These are phyloP conservation scores for Boletellus sp. DNA, from an alignment of 768 basidiomycete genomes.

Conservation along the genomic window DNA sequence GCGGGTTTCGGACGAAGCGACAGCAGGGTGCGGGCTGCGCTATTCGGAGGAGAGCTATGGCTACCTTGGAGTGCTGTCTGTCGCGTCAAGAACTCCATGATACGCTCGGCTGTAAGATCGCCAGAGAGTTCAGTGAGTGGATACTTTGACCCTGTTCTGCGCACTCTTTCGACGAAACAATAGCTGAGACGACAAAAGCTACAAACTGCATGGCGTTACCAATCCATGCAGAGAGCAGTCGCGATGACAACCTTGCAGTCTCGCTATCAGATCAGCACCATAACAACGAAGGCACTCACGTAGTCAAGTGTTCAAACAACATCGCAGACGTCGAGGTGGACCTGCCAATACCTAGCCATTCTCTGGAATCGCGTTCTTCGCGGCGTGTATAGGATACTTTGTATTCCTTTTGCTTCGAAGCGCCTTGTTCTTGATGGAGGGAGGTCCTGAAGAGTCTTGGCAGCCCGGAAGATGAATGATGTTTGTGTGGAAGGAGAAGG, in stretches of 20 bases:
- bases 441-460: background rate
- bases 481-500: background rate
- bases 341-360: slow-evolving; percentile 21
- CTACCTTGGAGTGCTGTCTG: too few species aligned
- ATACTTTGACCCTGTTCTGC: too few species aligned
- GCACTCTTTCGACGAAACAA: too few species aligned
- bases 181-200: too few species aligned
- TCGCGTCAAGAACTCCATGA: too few species aligned
- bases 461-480: background rate
- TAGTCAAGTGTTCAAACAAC: slow-evolving; percentile 50
- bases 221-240: slow-evolving; percentile 44
- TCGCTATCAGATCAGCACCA: too few species aligned
- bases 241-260: slow-evolving; percentile 53
- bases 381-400: slow-evolving; percentile 49
- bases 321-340: slow-evolving; percentile 25
- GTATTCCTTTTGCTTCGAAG: slow-evolving; percentile 17
- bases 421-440: background rate
- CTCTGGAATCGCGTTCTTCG: slow-evolving; percentile 49
- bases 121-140: too few species aligned
- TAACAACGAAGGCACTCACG: slow-evolving; percentile 27
- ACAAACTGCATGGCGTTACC: too few species aligned
- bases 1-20: too few species aligned
- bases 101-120: too few species aligned
- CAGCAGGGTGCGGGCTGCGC: too few species aligned
- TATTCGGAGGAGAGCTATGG: too few species aligned